These are phyloP conservation scores for Globomyces sp. DNA, from an alignment of 371 early-diverging fungal genomes.

Conservation along the genomic window DNA sequence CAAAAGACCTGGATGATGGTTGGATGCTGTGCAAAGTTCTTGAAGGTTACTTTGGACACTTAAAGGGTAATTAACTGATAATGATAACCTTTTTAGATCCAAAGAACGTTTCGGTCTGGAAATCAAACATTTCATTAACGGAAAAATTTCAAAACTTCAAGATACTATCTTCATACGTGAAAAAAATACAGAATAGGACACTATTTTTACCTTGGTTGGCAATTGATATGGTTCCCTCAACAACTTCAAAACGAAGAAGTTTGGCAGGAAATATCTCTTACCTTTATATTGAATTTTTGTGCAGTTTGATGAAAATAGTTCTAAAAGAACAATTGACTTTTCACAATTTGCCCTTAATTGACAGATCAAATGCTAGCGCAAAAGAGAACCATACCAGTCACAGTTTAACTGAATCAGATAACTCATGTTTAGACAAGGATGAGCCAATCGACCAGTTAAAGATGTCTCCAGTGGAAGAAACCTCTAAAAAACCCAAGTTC, in stretches of 20 bases:
- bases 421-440: no score
- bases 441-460: no score
- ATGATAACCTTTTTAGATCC: not conserved
- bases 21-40: slow-evolving; percentile 17
- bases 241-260: not conserved
- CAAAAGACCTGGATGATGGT: slow-evolving; percentile 19
- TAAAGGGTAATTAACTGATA: no score
- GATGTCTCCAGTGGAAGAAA: no score
- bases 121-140: not conserved
- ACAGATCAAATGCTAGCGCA: no score
- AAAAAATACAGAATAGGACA: not conserved
- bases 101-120: not conserved
- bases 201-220: slow-evolving; percentile 12
- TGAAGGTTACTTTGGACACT: slow-evolving; percentile 18
- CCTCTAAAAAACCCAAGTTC: no score
- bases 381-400: no score
- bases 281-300: slow-evolving; percentile 6
- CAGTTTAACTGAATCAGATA: no score
- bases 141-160: not conserved
- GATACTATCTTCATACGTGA: not conserved
- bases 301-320: not conserved
- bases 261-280: slow-evolving; percentile 1
- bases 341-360: no score
- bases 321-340: not conserved
- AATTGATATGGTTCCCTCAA: not conserved